Evolutionary conservation across 2,329 filamentous ascomycete species (phyloP).

Genomic region (Ploettnerulaceae sp.): DNA sequence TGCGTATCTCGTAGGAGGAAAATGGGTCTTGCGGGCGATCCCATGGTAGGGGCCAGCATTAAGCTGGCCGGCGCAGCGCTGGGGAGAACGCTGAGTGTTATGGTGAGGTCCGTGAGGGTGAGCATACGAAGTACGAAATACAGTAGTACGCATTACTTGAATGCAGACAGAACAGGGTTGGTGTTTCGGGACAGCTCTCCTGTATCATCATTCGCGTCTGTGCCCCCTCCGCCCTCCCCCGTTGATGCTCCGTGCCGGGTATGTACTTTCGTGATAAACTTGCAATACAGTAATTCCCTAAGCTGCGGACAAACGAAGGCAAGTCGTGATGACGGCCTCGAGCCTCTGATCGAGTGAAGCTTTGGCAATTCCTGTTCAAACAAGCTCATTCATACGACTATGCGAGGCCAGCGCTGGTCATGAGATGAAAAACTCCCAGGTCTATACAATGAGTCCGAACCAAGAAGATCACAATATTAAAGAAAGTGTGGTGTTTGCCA

Average conservation of each 20-base stretch:
- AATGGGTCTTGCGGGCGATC: slow-evolving; percentile 10
- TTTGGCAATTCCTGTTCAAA: slow-evolving; percentile 4
- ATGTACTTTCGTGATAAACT: too few relatives aligned
- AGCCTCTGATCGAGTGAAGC: background rate
- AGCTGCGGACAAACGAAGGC: slow-evolving; percentile 5
- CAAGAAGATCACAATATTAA: too few relatives aligned
- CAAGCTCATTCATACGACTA: slow-evolving; percentile 8
- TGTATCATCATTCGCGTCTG: slow-evolving; percentile 7
- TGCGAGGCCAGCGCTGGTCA: slow-evolving; percentile 1
- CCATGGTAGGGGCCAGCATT: slow-evolving; percentile 13
- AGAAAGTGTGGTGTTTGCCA: too few relatives aligned
- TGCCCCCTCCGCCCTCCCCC: too few relatives aligned
- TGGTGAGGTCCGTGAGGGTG: slow-evolving; percentile 1
- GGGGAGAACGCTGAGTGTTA: background rate
- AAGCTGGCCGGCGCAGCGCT: background rate
- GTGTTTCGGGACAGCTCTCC: slow-evolving; percentile 1
- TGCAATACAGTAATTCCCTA: too few relatives aligned
- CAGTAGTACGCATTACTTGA: background rate
- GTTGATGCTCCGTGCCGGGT: background rate
- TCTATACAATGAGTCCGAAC: too few relatives aligned
- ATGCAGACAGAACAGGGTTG: background rate
- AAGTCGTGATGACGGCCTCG: background rate
- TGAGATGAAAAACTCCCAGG: background rate
- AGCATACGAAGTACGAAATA: background rate
- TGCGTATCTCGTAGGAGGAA: background rate